These are phyloP conservation scores for Diophrys appendiculata DNA, from an alignment of 73 alveolate species.

Conservation along the genomic window DNA sequence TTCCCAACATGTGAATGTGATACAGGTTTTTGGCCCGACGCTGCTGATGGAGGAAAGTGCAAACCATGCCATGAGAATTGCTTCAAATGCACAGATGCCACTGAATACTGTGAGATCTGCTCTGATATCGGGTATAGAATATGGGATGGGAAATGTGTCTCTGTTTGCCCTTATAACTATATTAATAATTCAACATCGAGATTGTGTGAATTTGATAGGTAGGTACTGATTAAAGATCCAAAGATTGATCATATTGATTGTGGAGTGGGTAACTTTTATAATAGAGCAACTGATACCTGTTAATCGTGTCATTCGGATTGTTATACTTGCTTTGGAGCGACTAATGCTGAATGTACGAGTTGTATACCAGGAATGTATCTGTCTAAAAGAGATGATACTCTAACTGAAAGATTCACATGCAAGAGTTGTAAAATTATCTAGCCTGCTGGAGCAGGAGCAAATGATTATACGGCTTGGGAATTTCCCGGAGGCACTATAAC, in stretches of 20 bases:
- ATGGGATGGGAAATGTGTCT: conserved; percentile 31
- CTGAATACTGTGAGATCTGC: conserved; percentile 25
- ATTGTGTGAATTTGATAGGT: conserved; percentile 21
- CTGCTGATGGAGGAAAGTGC: conserved; percentile 9
- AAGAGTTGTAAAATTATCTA: background rate
- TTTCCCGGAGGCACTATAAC: too few species aligned
- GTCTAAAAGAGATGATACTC: background rate
- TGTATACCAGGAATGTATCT: conserved; percentile 31
- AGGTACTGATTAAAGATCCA: background rate
- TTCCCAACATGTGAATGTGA: conserved; percentile 27
- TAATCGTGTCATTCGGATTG: conserved; percentile 26
- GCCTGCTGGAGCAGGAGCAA: background rate
- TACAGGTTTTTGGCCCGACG: conserved; percentile 24
- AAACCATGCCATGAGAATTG: conserved; percentile 29
- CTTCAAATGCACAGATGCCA: conserved; percentile 21
- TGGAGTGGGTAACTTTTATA: conserved; percentile 10
- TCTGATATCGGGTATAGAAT: conserved; percentile 28
- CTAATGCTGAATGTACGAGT: conserved; percentile 8
- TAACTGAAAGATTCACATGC: background rate
- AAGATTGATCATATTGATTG: background rate
- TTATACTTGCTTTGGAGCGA: conserved; percentile 24
- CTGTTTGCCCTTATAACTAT: conserved; percentile 35
- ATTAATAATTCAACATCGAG: conserved; percentile 17
- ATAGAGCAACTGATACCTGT: background rate
- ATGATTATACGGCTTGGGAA: background rate